These are phyloP conservation scores for Cyamopsis tetragonoloba DNA, from an alignment of 306 rosid species.

Conservation along the genomic window DNA sequence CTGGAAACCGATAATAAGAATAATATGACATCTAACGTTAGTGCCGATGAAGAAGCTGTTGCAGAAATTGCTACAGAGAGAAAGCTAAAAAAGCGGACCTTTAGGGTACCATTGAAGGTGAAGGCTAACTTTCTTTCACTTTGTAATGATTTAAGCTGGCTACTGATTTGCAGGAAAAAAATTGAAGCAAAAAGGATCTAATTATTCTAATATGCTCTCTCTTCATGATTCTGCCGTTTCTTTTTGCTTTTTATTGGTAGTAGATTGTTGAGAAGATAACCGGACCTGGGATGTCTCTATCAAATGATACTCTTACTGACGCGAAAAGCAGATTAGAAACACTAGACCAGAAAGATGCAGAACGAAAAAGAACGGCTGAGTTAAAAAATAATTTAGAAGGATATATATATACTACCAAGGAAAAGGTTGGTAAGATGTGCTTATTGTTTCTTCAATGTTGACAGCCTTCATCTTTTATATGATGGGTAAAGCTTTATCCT, in stretches of 20 bases:
- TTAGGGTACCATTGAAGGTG: conserved; percentile 89
- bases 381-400: conserved; percentile 87
- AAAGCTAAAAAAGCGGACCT: conserved; percentile 82
- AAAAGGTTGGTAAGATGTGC: conserved; percentile 61
- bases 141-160: background rate
- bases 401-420: conserved; percentile 84
- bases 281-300: conserved; percentile 63
- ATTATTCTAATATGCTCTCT: background rate
- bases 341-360: conserved; percentile 79
- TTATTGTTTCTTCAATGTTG: conserved; percentile 6
- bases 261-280: conserved; percentile 72
- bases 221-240: background rate
- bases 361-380: conserved; percentile 90
- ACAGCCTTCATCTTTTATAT: background rate
- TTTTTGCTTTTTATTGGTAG: conserved; percentile 1
- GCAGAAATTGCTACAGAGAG: conserved; percentile 54
- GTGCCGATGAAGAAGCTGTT: conserved; percentile 49
- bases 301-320: conserved; percentile 70
- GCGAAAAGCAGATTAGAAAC: conserved; percentile 73
- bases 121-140: conserved; percentile 2
- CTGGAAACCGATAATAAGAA: conserved; percentile 44
- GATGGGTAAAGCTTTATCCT: background rate
- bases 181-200: background rate
- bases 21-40: conserved; percentile 39
- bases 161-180: background rate